Conservation (phyloP, 1,284 basidiomycete genomes). For the Puccinia triticina region DNA sequence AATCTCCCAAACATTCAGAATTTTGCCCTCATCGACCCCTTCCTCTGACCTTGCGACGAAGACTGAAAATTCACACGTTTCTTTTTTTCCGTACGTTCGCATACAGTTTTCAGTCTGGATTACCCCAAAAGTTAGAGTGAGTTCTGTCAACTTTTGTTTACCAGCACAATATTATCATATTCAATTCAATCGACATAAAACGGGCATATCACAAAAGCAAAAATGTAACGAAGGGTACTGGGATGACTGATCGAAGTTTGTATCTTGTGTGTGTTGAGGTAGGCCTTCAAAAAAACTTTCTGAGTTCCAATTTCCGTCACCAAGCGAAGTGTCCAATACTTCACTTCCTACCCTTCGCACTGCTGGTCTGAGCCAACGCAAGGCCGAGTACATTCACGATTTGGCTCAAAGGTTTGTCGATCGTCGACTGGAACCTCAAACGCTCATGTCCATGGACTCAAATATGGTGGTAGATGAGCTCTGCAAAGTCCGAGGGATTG, state of each 20-base stretch:
- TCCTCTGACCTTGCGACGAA: neutral
- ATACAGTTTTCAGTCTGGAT: conserved; percentile 54
- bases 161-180: neutral
- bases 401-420: conserved; percentile 76
- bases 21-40: neutral
- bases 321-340: conserved; percentile 56
- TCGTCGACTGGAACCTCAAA: conserved; percentile 73
- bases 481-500: conserved; percentile 77
- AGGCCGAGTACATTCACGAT: conserved; percentile 82
- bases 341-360: conserved; percentile 63
- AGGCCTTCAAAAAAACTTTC: conserved; percentile 71
- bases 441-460: conserved; percentile 71
- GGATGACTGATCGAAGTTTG: neutral
- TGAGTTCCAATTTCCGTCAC: conserved; percentile 70
- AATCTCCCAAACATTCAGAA: neutral
- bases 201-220: neutral
- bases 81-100: neutral
- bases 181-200: neutral
- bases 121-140: conserved; percentile 50
- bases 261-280: neutral
- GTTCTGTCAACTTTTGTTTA: neutral
- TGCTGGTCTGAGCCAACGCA: conserved; percentile 76
- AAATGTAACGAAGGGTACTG: neutral
- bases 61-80: neutral
- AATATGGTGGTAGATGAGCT: conserved; percentile 71